phyloP scores from a whole-genome alignment of 2,329 filamentous ascomycete species.

The Penicillium brasilianum region DNA sequence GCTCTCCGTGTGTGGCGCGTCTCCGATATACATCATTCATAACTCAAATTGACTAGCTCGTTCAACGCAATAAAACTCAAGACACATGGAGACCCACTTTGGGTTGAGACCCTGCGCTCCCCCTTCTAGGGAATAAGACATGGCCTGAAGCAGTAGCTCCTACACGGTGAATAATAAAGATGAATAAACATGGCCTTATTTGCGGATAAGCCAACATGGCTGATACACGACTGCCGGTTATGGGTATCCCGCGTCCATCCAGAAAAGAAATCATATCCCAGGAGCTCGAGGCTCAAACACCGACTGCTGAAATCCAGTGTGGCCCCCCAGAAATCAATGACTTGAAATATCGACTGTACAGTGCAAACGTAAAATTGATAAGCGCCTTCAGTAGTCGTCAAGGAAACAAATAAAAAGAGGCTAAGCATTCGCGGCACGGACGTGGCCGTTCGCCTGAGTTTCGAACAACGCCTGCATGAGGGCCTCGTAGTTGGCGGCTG shows the following conservation, averaged over 20 bases:
- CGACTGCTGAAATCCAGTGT: slow-evolving; percentile 4
- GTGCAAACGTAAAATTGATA: slow-evolving; percentile 14
- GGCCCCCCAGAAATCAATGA: slow-evolving; percentile 9
- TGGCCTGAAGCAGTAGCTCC: slow-evolving; percentile 3
- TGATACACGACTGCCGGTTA: slow-evolving; percentile 9
- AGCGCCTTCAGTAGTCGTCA: slow-evolving; percentile 8
- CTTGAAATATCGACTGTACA: slow-evolving; percentile 29
- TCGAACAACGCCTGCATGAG: slow-evolving; percentile 50
- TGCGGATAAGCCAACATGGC: slow-evolving; percentile 6
- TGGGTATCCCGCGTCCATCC: slow-evolving; percentile 26
- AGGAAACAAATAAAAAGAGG: slow-evolving; percentile 4
- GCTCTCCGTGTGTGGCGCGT: background rate
- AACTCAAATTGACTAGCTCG: background rate
- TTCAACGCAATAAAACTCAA: background rate
- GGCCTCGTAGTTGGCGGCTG: slow-evolving; percentile 62
- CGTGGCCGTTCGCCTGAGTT: slow-evolving; percentile 41
- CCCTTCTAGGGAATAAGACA: background rate
- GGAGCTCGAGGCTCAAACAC: slow-evolving; percentile 19
- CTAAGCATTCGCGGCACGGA: slow-evolving; percentile 27
- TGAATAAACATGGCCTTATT: slow-evolving; percentile 17
- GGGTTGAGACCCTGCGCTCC: background rate
- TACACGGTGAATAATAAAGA: background rate
- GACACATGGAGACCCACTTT: background rate
- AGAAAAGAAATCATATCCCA: slow-evolving; percentile 18
- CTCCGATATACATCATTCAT: background rate